Evolutionary conservation across 495 filamentous ascomycete species (phyloP).

Genomic region (Daldinia grandis): DNA sequence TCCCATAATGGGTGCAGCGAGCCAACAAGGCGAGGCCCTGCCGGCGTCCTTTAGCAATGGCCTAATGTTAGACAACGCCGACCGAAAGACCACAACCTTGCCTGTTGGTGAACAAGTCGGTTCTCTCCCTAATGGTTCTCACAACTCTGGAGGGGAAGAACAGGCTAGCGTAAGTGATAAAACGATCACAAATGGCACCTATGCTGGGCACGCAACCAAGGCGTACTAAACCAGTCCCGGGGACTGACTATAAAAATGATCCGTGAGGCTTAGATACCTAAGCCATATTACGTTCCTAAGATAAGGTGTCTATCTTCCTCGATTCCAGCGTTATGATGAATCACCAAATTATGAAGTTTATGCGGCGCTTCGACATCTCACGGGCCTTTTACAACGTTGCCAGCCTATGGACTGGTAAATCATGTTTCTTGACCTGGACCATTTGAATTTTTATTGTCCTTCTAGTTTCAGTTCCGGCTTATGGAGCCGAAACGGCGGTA

Average conservation of each 20-base stretch:
- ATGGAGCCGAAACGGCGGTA: neutral
- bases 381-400: neutral
- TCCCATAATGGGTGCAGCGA: constrained; percentile 10
- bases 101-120: constrained; percentile 16
- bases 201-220: constrained; percentile 4
- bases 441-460: constrained; percentile 8
- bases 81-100: constrained; percentile 10
- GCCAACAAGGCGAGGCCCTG: constrained; percentile 11
- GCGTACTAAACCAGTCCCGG: constrained; percentile 14
- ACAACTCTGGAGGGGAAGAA: constrained; percentile 1
- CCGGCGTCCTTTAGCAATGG: constrained; percentile 9
- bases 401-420: neutral
- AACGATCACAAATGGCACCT: constrained; percentile 29
- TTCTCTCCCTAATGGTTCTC: constrained; percentile 25
- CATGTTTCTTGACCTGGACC: neutral
- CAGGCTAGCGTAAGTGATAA: constrained; percentile 2
- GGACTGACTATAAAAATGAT: neutral
- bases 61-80: constrained; percentile 6
- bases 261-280: neutral
- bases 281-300: neutral
- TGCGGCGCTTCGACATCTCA: constrained; percentile 3
- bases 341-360: constrained; percentile 2
- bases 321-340: neutral
- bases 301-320: constrained; percentile 10
- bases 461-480: neutral